These are phyloP conservation scores for Cercophora scortea DNA, from an alignment of 495 filamentous ascomycete genomes.

Conservation along the genomic window DNA sequence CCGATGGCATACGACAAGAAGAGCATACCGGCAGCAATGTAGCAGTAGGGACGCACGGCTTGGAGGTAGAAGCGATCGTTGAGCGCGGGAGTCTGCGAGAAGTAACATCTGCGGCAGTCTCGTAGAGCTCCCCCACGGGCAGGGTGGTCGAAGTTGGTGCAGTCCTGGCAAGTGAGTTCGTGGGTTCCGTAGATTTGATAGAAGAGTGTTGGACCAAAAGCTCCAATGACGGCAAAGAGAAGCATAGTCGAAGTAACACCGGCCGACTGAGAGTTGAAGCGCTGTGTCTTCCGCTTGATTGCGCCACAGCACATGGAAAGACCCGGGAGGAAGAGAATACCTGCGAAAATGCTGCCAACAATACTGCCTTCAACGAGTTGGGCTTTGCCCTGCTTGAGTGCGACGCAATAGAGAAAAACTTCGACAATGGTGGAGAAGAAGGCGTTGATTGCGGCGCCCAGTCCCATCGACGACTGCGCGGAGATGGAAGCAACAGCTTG, in stretches of 20 bases:
- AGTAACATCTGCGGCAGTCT: constrained; percentile 91
- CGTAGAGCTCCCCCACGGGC: constrained; percentile 25
- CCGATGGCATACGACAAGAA: constrained; percentile 94
- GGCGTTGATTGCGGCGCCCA: constrained; percentile 95
- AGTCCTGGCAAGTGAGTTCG: constrained; percentile 83
- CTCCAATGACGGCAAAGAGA: constrained; percentile 90
- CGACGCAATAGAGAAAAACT: constrained; percentile 95
- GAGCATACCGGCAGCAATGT: constrained; percentile 72
- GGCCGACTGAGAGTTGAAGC: constrained; percentile 95
- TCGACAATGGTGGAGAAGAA: constrained; percentile 99
- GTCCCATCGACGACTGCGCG: constrained; percentile 98
- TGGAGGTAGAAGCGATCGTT: constrained; percentile 80
- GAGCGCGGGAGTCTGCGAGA: constrained; percentile 78
- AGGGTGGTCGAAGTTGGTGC: constrained; percentile 42
- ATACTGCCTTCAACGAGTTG: constrained; percentile 93
- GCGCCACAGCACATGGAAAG: constrained; percentile 98
- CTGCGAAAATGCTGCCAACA: constrained; percentile 95
- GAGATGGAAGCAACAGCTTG: constrained; percentile 99
- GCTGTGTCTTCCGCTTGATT: constrained; percentile 94
- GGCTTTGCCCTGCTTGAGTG: constrained; percentile 85
- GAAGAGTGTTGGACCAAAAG: constrained; percentile 97
- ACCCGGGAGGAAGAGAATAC: constrained; percentile 93
- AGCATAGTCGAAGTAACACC: constrained; percentile 98
- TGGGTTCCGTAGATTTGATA: constrained; percentile 99
- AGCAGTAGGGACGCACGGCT: constrained; percentile 90